phyloP scores from a whole-genome alignment of 169 alveolate genomes.

The Eimeria zaria region DNA sequence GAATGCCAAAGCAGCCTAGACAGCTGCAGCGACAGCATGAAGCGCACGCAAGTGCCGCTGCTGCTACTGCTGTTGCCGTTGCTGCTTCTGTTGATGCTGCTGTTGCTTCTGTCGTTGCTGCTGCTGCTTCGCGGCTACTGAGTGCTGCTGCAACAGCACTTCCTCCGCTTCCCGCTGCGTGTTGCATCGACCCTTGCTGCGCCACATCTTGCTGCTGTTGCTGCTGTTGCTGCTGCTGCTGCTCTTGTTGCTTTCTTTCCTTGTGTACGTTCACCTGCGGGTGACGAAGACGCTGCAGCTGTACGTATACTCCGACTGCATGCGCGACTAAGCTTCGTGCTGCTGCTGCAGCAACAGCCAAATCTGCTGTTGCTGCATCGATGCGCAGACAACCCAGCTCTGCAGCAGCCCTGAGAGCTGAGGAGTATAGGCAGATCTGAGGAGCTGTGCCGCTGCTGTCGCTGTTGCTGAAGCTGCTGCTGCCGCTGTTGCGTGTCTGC shows the following conservation, averaged over 20 bases:
- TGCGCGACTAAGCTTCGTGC: conserved; percentile 38
- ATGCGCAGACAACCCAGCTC: conserved; percentile 24
- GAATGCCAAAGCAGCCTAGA: conserved; percentile 36
- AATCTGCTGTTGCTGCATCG: conserved; percentile 63
- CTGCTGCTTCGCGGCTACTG: not conserved
- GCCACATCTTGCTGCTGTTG: not conserved
- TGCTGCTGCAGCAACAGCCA: conserved; percentile 63
- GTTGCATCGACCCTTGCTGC: conserved; percentile 21
- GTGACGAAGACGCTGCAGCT: not conserved
- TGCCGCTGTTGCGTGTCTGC: not conserved
- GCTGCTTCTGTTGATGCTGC: conserved; percentile 12
- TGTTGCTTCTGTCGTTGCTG: conserved; percentile 8
- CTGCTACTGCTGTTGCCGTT: conserved; percentile 23
- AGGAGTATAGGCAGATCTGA: conserved; percentile 33
- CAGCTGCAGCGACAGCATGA: conserved; percentile 49
- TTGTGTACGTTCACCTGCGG: not conserved
- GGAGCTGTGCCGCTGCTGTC: conserved; percentile 13
- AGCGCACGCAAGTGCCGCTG: conserved; percentile 11
- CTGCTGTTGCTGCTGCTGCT: conserved; percentile 33
- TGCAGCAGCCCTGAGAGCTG: conserved; percentile 54
- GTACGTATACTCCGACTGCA: conserved; percentile 45
- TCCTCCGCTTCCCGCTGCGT: not conserved
- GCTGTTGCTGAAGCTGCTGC: conserved; percentile 52
- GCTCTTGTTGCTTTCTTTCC: not conserved
- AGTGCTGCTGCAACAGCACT: not conserved